A percentile compares a stretch with the other conserved stretches of the same genome.
These are phyloP conservation scores for Cryptococcus depauperatus DNA, from an alignment of 1,284 basidiomycete genomes.

Conservation along the genomic window DNA sequence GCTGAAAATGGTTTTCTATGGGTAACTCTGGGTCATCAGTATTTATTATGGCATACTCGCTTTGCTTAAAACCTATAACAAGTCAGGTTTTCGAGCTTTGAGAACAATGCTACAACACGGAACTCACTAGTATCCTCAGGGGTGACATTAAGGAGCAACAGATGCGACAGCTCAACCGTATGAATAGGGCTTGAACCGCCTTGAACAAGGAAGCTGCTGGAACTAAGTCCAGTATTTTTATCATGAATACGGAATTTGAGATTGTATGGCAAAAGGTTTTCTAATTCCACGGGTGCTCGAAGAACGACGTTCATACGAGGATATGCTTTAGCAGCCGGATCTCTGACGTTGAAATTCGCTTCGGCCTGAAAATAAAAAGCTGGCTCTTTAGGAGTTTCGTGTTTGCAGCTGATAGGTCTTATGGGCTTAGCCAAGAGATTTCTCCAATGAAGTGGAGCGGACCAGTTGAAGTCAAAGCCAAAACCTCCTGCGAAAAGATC, in stretches of 20 bases:
- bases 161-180: slow-evolving; percentile 87
- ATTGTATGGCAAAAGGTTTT: slow-evolving; percentile 94
- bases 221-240: slow-evolving; percentile 79
- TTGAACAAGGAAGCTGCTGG: slow-evolving; percentile 79
- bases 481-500: slow-evolving; percentile 71
- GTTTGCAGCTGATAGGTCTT: slow-evolving; percentile 77
- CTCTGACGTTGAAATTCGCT: slow-evolving; percentile 68
- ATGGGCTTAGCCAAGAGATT: slow-evolving; percentile 72
- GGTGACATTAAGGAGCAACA: slow-evolving; percentile 83
- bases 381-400: slow-evolving; percentile 71
- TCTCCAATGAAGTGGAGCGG: slow-evolving; percentile 78
- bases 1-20: slow-evolving; percentile 42
- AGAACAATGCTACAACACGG: no score
- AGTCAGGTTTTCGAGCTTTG: no score
- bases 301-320: slow-evolving; percentile 79
- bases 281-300: slow-evolving; percentile 91
- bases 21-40: slow-evolving; percentile 70
- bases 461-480: slow-evolving; percentile 66
- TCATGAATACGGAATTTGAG: slow-evolving; percentile 94
- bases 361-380: slow-evolving; percentile 94
- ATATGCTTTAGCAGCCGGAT: slow-evolving; percentile 62
- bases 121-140: slow-evolving; percentile 76
- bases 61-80: slow-evolving; percentile 55
- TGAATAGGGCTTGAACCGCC: slow-evolving; percentile 96
- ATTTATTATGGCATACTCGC: slow-evolving; percentile 96